Percentiles rank a stretch among this genome's conserved stretches.
These are phyloP conservation scores for Zasmidium citrigriseum DNA, from an alignment of 2,329 filamentous ascomycete species.

Conservation along the genomic window DNA sequence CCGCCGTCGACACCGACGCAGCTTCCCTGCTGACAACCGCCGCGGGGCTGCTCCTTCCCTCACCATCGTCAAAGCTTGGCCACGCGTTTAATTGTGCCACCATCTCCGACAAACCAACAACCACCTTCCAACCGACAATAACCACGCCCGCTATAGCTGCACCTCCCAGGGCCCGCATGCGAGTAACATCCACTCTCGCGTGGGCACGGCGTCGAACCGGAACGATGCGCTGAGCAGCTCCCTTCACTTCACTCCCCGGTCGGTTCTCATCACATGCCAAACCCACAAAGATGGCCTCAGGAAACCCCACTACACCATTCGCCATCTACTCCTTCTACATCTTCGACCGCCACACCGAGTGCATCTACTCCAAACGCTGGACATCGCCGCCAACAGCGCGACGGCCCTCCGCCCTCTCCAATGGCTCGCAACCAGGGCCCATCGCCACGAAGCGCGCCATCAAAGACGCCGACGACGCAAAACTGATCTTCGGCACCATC, in stretches of 20 bases:
- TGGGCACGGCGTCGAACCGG: not conserved
- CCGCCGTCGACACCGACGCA: not conserved
- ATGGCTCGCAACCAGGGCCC: constrained; percentile 13
- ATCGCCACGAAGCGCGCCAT: constrained; percentile 15
- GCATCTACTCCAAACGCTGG: constrained; percentile 94
- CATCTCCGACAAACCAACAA: not conserved
- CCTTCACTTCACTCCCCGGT: not conserved
- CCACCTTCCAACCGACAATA: not conserved
- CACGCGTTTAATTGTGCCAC: not conserved
- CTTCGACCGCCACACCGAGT: constrained; percentile 98
- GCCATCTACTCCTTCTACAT: constrained; percentile 98
- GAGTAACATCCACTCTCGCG: not conserved
- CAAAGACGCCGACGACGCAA: constrained; percentile 73
- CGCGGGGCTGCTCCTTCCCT: not conserved
- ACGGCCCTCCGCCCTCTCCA: constrained; percentile 5
- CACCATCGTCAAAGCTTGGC: constrained; percentile 6
- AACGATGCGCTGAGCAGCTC: not conserved
- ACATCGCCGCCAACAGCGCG: constrained; percentile 36
- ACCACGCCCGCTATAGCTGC: not conserved
- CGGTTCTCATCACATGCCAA: not conserved
- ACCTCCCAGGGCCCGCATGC: not conserved
- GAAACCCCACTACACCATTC: too few relatives aligned
- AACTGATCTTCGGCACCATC: constrained; percentile 94
- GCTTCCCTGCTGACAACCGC: not conserved
- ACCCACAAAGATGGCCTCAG: constrained; percentile 2